phyloP scores from a whole-genome alignment of 129 eudicot genomes.

The Escallonia rubra region DNA sequence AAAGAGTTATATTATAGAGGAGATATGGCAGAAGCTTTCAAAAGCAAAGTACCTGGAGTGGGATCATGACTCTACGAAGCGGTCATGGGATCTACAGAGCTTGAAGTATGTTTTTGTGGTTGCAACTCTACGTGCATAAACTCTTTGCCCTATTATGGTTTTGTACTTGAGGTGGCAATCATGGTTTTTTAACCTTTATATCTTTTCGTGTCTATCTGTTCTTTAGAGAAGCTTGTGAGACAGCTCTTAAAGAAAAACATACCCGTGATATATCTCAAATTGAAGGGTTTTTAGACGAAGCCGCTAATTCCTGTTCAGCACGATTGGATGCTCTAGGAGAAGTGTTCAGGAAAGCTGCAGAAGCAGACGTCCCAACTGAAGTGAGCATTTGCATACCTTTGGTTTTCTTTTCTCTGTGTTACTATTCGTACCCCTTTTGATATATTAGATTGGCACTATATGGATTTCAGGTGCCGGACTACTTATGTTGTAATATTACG shows the following conservation, averaged over 20 bases:
- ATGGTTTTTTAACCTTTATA: neutral
- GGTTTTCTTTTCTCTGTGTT: too few species aligned
- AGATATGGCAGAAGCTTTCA: conserved; percentile 89
- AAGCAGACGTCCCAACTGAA: conserved; percentile 68
- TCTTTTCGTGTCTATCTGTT: conserved; percentile 9
- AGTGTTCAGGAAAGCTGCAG: conserved; percentile 66
- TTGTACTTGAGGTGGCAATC: neutral
- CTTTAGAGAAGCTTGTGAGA: conserved; percentile 63
- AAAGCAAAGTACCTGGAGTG: conserved; percentile 67
- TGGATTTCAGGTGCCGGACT: conserved; percentile 74
- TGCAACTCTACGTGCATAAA: neutral
- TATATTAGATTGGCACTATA: too few species aligned
- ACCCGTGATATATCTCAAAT: conserved; percentile 23
- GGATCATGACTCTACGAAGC: conserved; percentile 71
- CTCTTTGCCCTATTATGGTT: neutral
- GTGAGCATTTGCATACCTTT: conserved; percentile 25
- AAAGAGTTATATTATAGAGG: conserved; percentile 73
- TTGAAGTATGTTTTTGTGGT: conserved; percentile 47
- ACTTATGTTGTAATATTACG: conserved; percentile 83
- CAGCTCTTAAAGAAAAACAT: conserved; percentile 69
- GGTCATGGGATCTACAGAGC: conserved; percentile 71
- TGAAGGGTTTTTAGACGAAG: conserved; percentile 70
- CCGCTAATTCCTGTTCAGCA: conserved; percentile 15
- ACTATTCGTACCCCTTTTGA: too few species aligned
- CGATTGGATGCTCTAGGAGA: conserved; percentile 45